Conservation (phyloP, 176 grass and related monocot genomes). For the Avena sativa region DNA sequence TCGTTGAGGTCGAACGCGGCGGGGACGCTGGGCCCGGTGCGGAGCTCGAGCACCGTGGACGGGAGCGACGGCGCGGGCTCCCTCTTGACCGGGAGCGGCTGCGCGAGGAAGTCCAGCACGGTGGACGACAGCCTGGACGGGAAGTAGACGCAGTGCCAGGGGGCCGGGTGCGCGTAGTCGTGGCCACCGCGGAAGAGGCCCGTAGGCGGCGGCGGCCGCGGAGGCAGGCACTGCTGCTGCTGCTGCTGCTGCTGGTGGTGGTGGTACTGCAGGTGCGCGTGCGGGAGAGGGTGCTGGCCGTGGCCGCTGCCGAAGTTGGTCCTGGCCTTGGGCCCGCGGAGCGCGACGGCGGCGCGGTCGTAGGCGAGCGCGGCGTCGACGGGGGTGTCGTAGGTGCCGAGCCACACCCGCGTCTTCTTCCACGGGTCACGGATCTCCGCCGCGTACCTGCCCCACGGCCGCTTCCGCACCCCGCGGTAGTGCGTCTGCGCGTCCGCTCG, state of each 20-base stretch:
- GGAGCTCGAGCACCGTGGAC: slow-evolving; percentile 82
- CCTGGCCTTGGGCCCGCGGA: slow-evolving; percentile 81
- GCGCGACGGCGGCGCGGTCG: slow-evolving; percentile 81
- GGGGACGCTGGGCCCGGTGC: slow-evolving; percentile 55
- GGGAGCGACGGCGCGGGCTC: slow-evolving; percentile 40
- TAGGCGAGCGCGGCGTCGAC: slow-evolving; percentile 93
- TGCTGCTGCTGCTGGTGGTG: neutral
- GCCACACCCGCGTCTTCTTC: slow-evolving; percentile 95
- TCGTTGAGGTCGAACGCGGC: slow-evolving; percentile 89
- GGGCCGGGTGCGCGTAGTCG: slow-evolving; percentile 43
- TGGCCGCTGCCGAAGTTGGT: slow-evolving; percentile 60
- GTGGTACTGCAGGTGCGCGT: neutral
- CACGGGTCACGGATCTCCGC: slow-evolving; percentile 97
- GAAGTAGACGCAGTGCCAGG: slow-evolving; percentile 56
- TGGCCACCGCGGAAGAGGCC: slow-evolving; percentile 15
- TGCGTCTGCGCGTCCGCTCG: slow-evolving; percentile 38
- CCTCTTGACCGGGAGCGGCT: neutral
- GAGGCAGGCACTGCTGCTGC: neutral
- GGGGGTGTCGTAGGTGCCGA: slow-evolving; percentile 92
- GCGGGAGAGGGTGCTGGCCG: neutral
- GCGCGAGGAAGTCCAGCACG: neutral
- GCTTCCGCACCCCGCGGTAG: slow-evolving; percentile 89
- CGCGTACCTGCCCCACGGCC: slow-evolving; percentile 94
- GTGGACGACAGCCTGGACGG: slow-evolving; percentile 31
- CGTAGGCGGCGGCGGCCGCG: neutral